Evolutionary conservation across 1,139 yeast genomes (phyloP).

Genomic region (Magnusiomyces sp.): DNA sequence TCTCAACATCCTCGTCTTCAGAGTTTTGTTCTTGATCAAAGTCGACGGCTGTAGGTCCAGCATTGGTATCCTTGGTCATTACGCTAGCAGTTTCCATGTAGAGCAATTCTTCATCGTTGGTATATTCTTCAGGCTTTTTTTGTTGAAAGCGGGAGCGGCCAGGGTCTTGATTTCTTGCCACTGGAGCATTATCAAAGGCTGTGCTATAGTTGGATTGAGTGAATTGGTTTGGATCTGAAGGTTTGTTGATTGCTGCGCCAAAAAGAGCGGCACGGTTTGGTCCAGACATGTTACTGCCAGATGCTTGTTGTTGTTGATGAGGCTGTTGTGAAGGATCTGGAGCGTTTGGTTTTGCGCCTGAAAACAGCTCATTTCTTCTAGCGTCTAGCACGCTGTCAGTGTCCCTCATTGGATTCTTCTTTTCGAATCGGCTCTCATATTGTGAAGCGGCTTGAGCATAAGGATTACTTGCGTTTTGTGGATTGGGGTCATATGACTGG

Average conservation of each 20-base stretch:
- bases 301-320: not conserved
- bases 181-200: not conserved
- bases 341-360: conserved; percentile 19
- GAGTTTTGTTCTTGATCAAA: conserved; percentile 29
- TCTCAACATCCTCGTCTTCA: conserved; percentile 85
- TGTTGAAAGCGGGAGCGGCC: not conserved
- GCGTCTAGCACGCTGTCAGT: conserved; percentile 8
- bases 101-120: conserved; percentile 54
- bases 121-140: conserved; percentile 17
- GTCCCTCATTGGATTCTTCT: not conserved
- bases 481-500: not conserved
- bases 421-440: conserved; percentile 20
- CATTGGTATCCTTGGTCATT: conserved; percentile 2
- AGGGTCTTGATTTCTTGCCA: conserved; percentile 27
- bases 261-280: conserved; percentile 14
- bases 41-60: conserved; percentile 1
- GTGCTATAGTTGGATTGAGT: not conserved
- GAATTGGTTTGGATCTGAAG: not conserved
- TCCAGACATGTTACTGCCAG: not conserved
- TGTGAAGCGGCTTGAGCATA: conserved; percentile 24
- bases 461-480: conserved; percentile 18
- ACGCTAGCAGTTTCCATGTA: conserved; percentile 18
- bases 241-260: conserved; percentile 11
- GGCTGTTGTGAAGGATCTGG: conserved; percentile 10
- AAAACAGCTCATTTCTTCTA: conserved; percentile 26